These are phyloP conservation scores for Nicotiana obtusifolia DNA, from an alignment of 257 asterid species.

Conservation along the genomic window DNA sequence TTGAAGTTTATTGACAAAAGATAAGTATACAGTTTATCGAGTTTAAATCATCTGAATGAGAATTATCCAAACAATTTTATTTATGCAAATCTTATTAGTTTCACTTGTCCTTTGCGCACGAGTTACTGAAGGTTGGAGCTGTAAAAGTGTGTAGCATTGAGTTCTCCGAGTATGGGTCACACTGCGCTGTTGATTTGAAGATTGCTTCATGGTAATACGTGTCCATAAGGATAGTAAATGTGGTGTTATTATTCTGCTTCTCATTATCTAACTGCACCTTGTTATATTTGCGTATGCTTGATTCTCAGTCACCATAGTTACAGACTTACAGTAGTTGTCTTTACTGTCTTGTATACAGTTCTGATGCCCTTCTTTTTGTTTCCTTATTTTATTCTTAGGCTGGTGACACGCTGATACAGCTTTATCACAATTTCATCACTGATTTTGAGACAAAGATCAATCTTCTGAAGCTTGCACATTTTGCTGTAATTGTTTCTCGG, in stretches of 20 bases:
- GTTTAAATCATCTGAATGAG: neutral
- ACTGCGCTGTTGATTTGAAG: neutral
- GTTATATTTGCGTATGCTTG: neutral
- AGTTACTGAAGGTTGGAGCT: neutral
- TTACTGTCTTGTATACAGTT: neutral
- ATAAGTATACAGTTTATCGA: neutral
- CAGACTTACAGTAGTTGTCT: neutral
- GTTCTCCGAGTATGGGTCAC: neutral
- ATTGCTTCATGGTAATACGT: neutral
- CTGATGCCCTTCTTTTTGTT: conserved; percentile 13
- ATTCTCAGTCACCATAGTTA: neutral
- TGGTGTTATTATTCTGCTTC: neutral
- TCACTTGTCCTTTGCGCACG: neutral
- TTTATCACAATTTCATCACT: conserved; percentile 82
- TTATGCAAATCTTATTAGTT: neutral
- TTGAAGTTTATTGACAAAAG: neutral
- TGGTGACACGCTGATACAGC: conserved; percentile 87
- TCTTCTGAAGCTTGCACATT: conserved; percentile 96
- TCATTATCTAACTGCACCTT: neutral
- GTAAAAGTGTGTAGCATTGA: neutral
- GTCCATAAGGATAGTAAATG: neutral
- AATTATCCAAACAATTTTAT: neutral
- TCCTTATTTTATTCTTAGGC: conserved; percentile 43
- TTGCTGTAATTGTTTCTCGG: conserved; percentile 83
- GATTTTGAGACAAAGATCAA: conserved; percentile 98